Conservation (phyloP, 768 basidiomycete genomes). For the Dendrothele bispora region DNA sequence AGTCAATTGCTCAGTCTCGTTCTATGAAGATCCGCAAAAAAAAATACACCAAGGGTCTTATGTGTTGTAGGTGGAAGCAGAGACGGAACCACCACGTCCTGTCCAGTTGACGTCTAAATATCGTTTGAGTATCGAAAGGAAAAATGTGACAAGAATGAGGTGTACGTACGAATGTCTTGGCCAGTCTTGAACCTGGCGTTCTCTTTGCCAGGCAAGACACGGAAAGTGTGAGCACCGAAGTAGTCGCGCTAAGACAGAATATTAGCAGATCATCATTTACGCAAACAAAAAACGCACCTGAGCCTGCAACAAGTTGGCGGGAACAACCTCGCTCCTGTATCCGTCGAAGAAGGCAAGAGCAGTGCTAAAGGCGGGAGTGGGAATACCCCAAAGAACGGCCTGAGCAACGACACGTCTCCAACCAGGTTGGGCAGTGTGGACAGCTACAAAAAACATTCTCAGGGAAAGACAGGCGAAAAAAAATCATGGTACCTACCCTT, state of each 20-base stretch:
- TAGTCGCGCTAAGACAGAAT: conserved; percentile 74
- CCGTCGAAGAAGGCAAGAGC: conserved; percentile 99
- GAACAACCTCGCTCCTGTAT: conserved; percentile 92
- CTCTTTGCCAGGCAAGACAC: conserved; percentile 89
- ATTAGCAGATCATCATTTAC: neutral
- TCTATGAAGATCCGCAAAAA: no score
- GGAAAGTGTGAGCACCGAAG: conserved; percentile 99
- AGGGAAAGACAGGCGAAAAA: conserved; percentile 3
- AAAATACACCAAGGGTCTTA: conserved; percentile 23
- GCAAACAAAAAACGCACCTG: conserved; percentile 51
- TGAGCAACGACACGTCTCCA: conserved; percentile 98
- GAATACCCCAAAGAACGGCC: conserved; percentile 95
- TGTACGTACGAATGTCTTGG: conserved; percentile 82
- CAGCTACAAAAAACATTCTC: conserved; percentile 45
- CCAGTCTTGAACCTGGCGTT: conserved; percentile 77
- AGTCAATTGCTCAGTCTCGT: no score
- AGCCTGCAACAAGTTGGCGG: conserved; percentile 92
- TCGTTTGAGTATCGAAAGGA: no score
- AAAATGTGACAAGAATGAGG: no score
- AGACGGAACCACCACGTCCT: conserved; percentile 93
- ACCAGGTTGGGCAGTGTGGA: conserved; percentile 93
- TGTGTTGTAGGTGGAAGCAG: conserved; percentile 80
- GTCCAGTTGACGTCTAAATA: conserved; percentile 94
- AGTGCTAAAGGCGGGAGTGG: conserved; percentile 96
- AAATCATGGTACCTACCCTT: conserved; percentile 57